These are phyloP conservation scores for Paraphaeosphaeria minitans DNA, from an alignment of 2,329 filamentous ascomycete genomes.

Conservation along the genomic window DNA sequence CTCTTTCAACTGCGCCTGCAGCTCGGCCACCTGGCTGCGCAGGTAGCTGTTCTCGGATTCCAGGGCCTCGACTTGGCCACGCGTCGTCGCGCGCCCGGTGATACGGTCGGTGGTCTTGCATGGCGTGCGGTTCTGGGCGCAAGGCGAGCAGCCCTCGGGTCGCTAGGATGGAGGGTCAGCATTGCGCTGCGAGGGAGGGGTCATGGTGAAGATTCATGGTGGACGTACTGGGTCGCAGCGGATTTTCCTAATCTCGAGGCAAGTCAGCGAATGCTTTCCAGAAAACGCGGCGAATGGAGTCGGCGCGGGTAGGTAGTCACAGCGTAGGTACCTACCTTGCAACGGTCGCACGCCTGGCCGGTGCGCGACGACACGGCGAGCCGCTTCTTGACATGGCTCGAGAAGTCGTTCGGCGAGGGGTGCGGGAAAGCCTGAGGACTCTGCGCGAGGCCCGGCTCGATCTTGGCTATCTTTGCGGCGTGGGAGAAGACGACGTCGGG, in stretches of 20 bases:
- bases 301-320: constrained; percentile 23
- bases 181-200: background rate
- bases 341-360: constrained; percentile 86
- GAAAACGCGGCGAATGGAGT: background rate
- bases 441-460: constrained; percentile 31
- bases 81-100: constrained; percentile 76
- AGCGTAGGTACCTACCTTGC: constrained; percentile 75
- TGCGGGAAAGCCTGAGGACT: constrained; percentile 21
- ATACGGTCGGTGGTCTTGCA: constrained; percentile 88
- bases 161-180: constrained; percentile 42
- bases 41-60: constrained; percentile 74
- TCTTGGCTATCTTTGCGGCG: constrained; percentile 39
- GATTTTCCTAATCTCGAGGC: constrained; percentile 75
- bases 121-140: constrained; percentile 73
- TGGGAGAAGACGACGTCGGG: constrained; percentile 22
- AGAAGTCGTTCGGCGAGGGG: constrained; percentile 37
- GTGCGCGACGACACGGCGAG: constrained; percentile 65
- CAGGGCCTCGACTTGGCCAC: constrained; percentile 78
- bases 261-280: constrained; percentile 15
- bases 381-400: constrained; percentile 55
- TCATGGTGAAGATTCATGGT: background rate
- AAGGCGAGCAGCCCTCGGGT: constrained; percentile 81
- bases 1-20: constrained; percentile 69
- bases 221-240: constrained; percentile 70
- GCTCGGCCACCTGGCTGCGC: constrained; percentile 67